A percentile compares a stretch with the other conserved stretches of the same genome.
Evolutionary conservation across 2,329 filamentous ascomycete species (phyloP).

Genomic region (Spiromastix sp.): DNA sequence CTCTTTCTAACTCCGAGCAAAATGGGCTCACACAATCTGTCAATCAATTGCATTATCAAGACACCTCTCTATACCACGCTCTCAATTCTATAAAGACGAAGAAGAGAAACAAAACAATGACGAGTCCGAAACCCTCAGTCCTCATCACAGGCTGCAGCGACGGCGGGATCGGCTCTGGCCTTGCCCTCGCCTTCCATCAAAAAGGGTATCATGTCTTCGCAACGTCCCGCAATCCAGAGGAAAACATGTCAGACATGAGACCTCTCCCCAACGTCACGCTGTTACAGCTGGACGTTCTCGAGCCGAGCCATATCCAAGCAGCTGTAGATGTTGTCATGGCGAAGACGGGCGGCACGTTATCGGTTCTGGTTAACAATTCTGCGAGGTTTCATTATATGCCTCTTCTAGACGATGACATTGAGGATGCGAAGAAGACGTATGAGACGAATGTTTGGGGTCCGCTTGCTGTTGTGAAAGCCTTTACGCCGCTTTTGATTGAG

Average conservation of each 20-base stretch:
- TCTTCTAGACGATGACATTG: constrained; percentile 26
- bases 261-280: constrained; percentile 17
- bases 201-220: constrained; percentile 25
- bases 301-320: constrained; percentile 19
- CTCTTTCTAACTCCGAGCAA: too few species aligned
- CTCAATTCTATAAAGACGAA: too few species aligned
- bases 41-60: too few species aligned
- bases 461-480: constrained; percentile 28
- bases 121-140: not conserved
- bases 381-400: constrained; percentile 26
- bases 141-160: constrained; percentile 29
- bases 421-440: constrained; percentile 26
- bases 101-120: not conserved
- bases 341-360: constrained; percentile 24
- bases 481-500: constrained; percentile 20
- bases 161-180: constrained; percentile 31
- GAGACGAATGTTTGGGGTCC: constrained; percentile 34
- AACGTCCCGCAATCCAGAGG: constrained; percentile 20
- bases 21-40: too few species aligned
- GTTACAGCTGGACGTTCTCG: constrained; percentile 23
- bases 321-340: constrained; percentile 16
- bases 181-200: constrained; percentile 26
- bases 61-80: too few species aligned
- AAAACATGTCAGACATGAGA: constrained; percentile 16
- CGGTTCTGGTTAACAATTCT: constrained; percentile 37